Evolutionary conservation across 106 monocot genomes (phyloP).

Genomic region (Acanthochlamys bracteata): DNA sequence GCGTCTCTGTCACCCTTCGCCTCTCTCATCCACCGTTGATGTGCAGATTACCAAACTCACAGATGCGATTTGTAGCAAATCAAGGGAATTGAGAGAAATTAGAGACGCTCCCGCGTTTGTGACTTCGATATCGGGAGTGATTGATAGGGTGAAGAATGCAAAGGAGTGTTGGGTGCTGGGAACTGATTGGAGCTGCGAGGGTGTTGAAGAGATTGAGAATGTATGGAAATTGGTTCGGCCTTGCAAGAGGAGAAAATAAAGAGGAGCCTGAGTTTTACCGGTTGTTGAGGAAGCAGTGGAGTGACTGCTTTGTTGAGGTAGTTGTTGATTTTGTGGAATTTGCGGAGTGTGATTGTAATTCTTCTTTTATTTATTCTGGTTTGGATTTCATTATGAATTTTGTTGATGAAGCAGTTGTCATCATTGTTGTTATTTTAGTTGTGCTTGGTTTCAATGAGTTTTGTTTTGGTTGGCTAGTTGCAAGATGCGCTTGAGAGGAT

Average conservation of each 20-base stretch:
- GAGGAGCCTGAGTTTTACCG: conserved; percentile 49
- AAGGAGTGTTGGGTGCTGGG: conserved; percentile 28
- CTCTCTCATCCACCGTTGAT: conserved; percentile 43
- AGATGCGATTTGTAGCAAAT: conserved; percentile 39
- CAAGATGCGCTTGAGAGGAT: conserved; percentile 53
- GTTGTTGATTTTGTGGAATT: conserved; percentile 3
- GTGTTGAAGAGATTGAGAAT: conserved; percentile 40
- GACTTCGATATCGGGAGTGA: conserved; percentile 17
- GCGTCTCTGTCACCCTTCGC: conserved; percentile 32
- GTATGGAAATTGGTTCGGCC: conserved; percentile 14
- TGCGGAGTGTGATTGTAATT: neutral
- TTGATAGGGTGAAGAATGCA: conserved; percentile 29
- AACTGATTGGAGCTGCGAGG: conserved; percentile 46
- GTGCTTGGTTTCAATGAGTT: neutral
- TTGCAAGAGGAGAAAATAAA: conserved; percentile 7
- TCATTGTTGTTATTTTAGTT: no score
- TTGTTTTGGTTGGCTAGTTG: conserved; percentile 25
- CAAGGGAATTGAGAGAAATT: conserved; percentile 53
- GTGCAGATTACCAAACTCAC: conserved; percentile 31
- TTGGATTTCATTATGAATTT: no score
- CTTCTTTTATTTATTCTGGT: neutral
- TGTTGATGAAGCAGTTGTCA: no score
- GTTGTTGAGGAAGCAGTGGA: conserved; percentile 65
- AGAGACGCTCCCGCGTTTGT: conserved; percentile 44
- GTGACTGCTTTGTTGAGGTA: conserved; percentile 70